A percentile compares a stretch with the other conserved stretches of the same genome.
phyloP scores from a whole-genome alignment of 306 rosid genomes.

The Casuarina cunninghamiana region DNA sequence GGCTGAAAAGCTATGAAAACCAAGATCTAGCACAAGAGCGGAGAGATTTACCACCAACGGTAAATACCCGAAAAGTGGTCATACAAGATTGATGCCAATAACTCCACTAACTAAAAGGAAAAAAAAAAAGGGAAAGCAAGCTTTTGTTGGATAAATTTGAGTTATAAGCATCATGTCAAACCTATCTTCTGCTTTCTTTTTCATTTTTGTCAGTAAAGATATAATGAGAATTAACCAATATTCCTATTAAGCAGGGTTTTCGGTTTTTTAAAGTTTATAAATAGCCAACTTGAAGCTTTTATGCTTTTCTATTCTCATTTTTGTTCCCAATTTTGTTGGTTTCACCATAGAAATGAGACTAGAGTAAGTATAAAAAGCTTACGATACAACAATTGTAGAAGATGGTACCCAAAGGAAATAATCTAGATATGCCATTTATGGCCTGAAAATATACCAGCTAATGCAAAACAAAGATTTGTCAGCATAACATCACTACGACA shows the following conservation, averaged over 20 bases:
- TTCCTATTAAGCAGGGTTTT: background rate
- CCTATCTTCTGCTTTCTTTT: background rate
- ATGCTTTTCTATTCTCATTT: background rate
- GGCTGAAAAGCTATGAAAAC: background rate
- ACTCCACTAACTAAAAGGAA: background rate
- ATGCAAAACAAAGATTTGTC: background rate
- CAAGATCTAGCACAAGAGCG: background rate
- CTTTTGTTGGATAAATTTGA: background rate
- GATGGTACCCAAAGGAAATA: background rate
- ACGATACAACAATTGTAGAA: background rate
- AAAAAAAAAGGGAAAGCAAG: background rate
- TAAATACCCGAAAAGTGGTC: background rate
- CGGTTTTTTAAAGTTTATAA: background rate
- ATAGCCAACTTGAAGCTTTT: background rate
- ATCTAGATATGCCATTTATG: background rate
- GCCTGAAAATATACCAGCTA: background rate
- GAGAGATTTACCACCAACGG: background rate
- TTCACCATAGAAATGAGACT: background rate
- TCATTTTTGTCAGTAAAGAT: background rate
- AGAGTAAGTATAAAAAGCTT: too few species aligned
- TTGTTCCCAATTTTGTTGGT: background rate
- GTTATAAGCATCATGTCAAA: background rate
- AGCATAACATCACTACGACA: background rate
- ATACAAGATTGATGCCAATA: background rate
- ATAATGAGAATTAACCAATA: background rate